phyloP scores from a whole-genome alignment of 2,329 filamentous ascomycete genomes.

The Ceratocystis papillata region DNA sequence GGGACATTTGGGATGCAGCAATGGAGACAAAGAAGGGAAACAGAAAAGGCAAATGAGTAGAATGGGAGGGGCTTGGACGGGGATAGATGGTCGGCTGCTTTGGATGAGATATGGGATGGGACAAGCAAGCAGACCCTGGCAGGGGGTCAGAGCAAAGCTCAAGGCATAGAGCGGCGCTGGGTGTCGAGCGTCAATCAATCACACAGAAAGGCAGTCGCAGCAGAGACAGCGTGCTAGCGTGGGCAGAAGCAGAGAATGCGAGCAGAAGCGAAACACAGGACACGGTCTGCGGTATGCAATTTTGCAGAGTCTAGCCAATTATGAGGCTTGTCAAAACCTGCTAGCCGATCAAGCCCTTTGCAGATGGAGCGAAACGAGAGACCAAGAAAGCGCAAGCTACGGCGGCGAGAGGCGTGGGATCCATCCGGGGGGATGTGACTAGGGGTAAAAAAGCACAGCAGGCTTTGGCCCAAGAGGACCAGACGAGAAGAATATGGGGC shows the following conservation, averaged over 20 bases:
- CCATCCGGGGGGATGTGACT: neutral
- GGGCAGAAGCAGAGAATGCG: neutral
- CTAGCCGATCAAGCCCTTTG: conserved; percentile 6
- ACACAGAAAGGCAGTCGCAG: neutral
- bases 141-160: conserved; percentile 15
- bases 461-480: too few relatives aligned
- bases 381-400: conserved; percentile 1
- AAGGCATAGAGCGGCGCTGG: neutral
- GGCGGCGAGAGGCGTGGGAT: neutral
- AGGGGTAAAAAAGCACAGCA: too few relatives aligned
- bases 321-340: neutral
- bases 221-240: neutral
- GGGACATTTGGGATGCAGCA: conserved; percentile 30
- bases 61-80: conserved; percentile 9
- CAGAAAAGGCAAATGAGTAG: conserved; percentile 17
- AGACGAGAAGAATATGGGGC: too few relatives aligned
- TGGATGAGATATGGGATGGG: conserved; percentile 21
- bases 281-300: neutral
- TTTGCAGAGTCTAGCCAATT: neutral
- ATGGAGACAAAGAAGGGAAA: conserved; percentile 24
- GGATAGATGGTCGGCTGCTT: conserved; percentile 8
- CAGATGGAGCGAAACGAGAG: conserved; percentile 2
- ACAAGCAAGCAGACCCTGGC: conserved; percentile 16
- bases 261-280: neutral
- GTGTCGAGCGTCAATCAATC: neutral